Conservation (phyloP, 1,139 yeast species). For the Diutina scorzettiae region DNA sequence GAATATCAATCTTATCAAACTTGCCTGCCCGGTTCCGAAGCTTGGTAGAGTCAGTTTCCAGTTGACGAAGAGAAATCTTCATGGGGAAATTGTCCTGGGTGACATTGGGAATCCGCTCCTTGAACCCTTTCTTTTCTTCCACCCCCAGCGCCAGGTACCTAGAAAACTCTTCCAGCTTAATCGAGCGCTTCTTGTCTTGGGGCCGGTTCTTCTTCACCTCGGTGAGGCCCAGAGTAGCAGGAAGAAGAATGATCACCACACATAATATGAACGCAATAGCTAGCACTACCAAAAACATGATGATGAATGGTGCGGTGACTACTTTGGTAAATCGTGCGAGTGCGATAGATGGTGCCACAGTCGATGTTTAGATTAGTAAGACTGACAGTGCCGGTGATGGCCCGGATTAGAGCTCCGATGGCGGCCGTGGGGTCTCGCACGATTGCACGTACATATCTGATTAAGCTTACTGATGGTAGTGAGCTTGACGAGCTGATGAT, state of each 20-base stretch:
- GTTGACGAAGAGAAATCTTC: slow-evolving; percentile 12
- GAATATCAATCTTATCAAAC: not conserved
- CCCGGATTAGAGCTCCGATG: too few relatives aligned
- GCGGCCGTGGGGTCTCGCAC: too few relatives aligned
- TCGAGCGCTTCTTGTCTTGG: slow-evolving; percentile 10
- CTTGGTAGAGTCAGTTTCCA: not conserved
- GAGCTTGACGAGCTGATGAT: slow-evolving; percentile 35
- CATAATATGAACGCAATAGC: slow-evolving; percentile 19
- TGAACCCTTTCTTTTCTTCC: not conserved
- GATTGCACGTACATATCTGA: too few relatives aligned
- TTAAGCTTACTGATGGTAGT: slow-evolving; percentile 36
- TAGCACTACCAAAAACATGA: slow-evolving; percentile 20
- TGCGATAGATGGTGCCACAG: too few relatives aligned
- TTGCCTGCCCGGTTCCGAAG: slow-evolving; percentile 4
- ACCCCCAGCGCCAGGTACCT: not conserved
- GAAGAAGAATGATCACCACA: slow-evolving; percentile 21
- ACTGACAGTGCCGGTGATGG: too few relatives aligned
- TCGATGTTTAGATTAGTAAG: too few relatives aligned
- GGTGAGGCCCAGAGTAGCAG: slow-evolving; percentile 29
- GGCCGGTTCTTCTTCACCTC: slow-evolving; percentile 15
- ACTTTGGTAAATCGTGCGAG: too few relatives aligned
- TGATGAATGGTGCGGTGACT: not conserved
- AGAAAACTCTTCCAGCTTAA: not conserved
- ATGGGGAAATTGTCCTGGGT: slow-evolving; percentile 31
- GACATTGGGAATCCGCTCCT: slow-evolving; percentile 19